A percentile compares a stretch with the other conserved stretches of the same genome.
Conservation (phyloP, 352 stramenopile species). For the Poterioochromonas sp. region DNA sequence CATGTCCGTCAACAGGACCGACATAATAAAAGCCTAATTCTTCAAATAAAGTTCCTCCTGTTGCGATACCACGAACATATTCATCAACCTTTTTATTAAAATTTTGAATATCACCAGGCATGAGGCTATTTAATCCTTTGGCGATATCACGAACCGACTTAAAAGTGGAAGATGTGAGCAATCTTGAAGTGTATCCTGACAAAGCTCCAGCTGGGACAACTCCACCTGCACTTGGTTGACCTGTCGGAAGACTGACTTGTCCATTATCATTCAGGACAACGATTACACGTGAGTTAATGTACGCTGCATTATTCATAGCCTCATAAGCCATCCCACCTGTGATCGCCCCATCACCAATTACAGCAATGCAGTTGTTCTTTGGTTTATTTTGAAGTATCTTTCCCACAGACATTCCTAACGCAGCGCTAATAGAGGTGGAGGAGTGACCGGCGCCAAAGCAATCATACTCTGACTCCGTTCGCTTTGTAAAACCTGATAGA, state of each 20-base stretch:
- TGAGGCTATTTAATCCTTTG: constrained; percentile 53
- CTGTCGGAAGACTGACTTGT: constrained; percentile 69
- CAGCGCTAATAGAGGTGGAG: constrained; percentile 63
- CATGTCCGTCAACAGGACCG: constrained; percentile 70
- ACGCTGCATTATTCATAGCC: constrained; percentile 74
- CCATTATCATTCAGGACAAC: constrained; percentile 78
- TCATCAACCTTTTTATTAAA: constrained; percentile 75
- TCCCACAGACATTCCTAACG: constrained; percentile 67
- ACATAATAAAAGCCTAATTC: constrained; percentile 80
- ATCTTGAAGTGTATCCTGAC: constrained; percentile 61
- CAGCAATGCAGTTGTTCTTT: constrained; percentile 71
- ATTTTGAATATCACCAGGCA: constrained; percentile 48
- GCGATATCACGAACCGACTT: constrained; percentile 69
- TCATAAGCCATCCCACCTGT: constrained; percentile 78
- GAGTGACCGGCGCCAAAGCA: constrained; percentile 71
- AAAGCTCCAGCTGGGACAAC: constrained; percentile 59
- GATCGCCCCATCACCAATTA: constrained; percentile 77
- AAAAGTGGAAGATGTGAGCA: constrained; percentile 67
- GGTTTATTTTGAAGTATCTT: constrained; percentile 59
- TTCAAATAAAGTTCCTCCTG: constrained; percentile 69
- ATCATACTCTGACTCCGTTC: constrained; percentile 68
- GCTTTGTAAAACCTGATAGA: constrained; percentile 70
- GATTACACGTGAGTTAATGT: constrained; percentile 67
- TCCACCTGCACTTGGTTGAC: constrained; percentile 64
- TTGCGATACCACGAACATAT: constrained; percentile 69